Evolutionary conservation across 495 filamentous ascomycete genomes (phyloP), one percentile per base, ranked within the genome.

Genomic region (Neurospora terricola): DNA sequence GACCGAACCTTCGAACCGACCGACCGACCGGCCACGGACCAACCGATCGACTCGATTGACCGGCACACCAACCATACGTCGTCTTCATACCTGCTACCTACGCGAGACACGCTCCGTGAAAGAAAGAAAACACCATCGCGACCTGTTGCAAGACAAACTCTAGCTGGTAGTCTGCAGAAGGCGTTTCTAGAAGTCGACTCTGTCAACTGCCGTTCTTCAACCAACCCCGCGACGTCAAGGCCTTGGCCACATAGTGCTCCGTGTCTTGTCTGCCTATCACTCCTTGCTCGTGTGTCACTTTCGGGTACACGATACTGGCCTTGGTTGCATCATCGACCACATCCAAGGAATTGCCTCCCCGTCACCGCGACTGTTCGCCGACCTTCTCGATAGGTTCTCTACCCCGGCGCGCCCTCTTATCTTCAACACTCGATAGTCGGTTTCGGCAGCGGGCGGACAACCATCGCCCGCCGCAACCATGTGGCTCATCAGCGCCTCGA

Each of bases 401-500:
- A 66, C 27, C 30, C 54, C 54, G 54, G 34, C 54, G 54, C 54
- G 54, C 27, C 54, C 54, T 66, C 54, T 62, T 34, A 34, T 34
- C 5, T 54, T 66, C 27, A 34, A 66, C 54, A 66, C 12, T 66
- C 14, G 54, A 66, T 66, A 66, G 27, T 36, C 14, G 27, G 54
- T 66, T 62, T 62, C 54, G 54, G 54, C 54, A 66, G 54, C 54
- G 54, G 54, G 54, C 54, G 54, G 54, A 48, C 54, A 30, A 66
- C 23, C 54, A 66, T 73, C 76, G 69, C 70, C 73, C 71, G 78
- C 78, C 82, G 83, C 83, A 78, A 82, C 77, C 71, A 86, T 86
- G 85, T 92, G 90, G 91, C 85, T 93, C 80, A 86, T 93, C 80
- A 88, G 89, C 77, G 85, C 90, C 77, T 80, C 91, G 76, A 92